Base-by-base conservation (phyloP, 2,329 filamentous ascomycete species). In the Colletotrichum cuscutae region DNA sequence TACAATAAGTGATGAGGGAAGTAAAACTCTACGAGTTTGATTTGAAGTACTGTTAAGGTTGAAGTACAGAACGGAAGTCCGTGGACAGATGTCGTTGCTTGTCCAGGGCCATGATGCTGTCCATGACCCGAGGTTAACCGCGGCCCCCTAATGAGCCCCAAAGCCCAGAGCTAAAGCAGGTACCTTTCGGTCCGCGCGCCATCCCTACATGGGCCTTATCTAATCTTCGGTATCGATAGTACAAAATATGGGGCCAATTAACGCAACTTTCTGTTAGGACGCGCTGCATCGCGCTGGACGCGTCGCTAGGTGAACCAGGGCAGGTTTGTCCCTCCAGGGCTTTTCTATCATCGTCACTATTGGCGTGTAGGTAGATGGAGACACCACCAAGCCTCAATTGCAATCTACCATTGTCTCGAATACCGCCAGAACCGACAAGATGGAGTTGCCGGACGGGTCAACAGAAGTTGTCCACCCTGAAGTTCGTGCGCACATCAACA, bases 401-500 rank as follows among this genome's bases (percentile, higher is more conserved):
- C 8, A 49, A 19, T 30, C 19, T 37, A 58, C 22, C 30, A 58
- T 35, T 59, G 46, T 28, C 30, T 57, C 54, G 60, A 65, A n/a
- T 46, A 28, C 53, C 24, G 28, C 57, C 2, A 19, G 46, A 15
- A 58, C 37, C 54, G 35, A 24, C 77, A 84, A 76, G 19, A 92
- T 92, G 90, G 89, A 91, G 81, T 78, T 85, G 71, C 81, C 80
- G 75, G 88, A 90, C 63, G 85, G 82, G 71, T 80, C 82, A 69
- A 84, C 82, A 76, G 90, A 91, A 80, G 87, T 93, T 72, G 93
- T 98, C 69, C 95, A 98, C 81, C 94, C 95, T 54, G 94, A 98
- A 85, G 95, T 98, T 78, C 93, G 95, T 80, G 95, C 95, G 32
- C 94, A 98, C 84, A 92, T 99, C 80, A 96, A 94, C 84, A 97